phyloP scores from a whole-genome alignment of 2,329 filamentous ascomycete genomes.

The Aspergillus sp. region DNA sequence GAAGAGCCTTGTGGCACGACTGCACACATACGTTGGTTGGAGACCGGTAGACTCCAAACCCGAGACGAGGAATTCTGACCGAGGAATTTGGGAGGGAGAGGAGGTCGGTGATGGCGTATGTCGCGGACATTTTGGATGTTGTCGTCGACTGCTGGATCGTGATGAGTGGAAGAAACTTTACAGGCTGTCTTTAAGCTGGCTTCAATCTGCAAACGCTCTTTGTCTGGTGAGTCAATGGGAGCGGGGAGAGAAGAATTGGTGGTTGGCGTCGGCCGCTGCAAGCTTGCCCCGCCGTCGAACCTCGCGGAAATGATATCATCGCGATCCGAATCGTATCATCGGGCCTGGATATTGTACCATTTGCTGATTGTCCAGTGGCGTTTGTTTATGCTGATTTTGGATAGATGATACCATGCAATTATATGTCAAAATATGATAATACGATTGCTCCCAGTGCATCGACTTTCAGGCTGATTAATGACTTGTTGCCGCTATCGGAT shows the following conservation, averaged over 20 bases:
- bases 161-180: not conserved
- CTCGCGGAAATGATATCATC: constrained; percentile 14
- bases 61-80: constrained; percentile 59
- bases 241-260: constrained; percentile 1
- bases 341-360: too few species aligned
- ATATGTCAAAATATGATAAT: too few species aligned
- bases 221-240: constrained; percentile 3
- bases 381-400: too few species aligned
- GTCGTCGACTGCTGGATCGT: too few species aligned
- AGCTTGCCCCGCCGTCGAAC: constrained; percentile 7
- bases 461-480: too few species aligned
- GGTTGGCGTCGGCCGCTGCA: constrained; percentile 1
- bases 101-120: constrained; percentile 43
- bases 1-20: constrained; percentile 55
- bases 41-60: constrained; percentile 68
- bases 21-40: constrained; percentile 49
- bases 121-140: constrained; percentile 22
- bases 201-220: not conserved
- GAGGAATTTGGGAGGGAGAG: constrained; percentile 48
- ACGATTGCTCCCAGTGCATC: too few species aligned
- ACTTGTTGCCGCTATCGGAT: too few species aligned
- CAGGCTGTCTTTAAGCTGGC: not conserved
- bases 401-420: too few species aligned
- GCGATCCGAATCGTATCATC: not conserved
- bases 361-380: too few species aligned